These are phyloP conservation scores for Mollisiaceae sp. DNA, from an alignment of 2,329 filamentous ascomycete genomes.

Conservation along the genomic window DNA sequence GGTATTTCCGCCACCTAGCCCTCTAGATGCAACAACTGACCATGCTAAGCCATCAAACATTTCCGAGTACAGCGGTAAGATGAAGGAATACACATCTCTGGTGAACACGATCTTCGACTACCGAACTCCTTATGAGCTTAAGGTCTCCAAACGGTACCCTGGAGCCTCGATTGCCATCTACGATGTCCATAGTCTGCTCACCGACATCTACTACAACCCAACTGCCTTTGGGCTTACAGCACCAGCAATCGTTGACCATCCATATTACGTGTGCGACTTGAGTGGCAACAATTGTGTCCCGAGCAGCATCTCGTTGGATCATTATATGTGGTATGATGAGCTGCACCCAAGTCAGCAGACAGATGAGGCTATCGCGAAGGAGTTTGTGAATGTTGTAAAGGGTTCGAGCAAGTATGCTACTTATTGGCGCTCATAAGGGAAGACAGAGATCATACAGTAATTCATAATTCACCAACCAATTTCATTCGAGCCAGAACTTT, in stretches of 20 bases:
- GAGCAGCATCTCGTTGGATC: conserved; percentile 53
- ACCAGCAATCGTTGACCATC: conserved; percentile 66
- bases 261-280: conserved; percentile 58
- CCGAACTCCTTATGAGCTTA: conserved; percentile 53
- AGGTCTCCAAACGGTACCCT: conserved; percentile 55
- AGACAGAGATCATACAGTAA: background rate
- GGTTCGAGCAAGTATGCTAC: conserved; percentile 47
- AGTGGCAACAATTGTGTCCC: conserved; percentile 43
- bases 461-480: background rate
- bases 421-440: conserved; percentile 36
- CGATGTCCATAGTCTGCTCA: conserved; percentile 68
- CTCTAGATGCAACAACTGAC: conserved; percentile 32
- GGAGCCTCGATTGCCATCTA: conserved; percentile 68
- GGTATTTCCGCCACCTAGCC: conserved; percentile 22
- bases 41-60: conserved; percentile 52
- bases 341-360: conserved; percentile 73
- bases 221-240: conserved; percentile 60
- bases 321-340: conserved; percentile 76
- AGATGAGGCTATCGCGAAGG: conserved; percentile 59
- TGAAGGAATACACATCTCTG: conserved; percentile 54
- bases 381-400: conserved; percentile 59
- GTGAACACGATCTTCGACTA: conserved; percentile 57
- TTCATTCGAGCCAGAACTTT: background rate
- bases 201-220: conserved; percentile 68
- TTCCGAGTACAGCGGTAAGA: conserved; percentile 53